phyloP scores from a whole-genome alignment of 257 asterid species.

The Przewalskia tangutica region DNA sequence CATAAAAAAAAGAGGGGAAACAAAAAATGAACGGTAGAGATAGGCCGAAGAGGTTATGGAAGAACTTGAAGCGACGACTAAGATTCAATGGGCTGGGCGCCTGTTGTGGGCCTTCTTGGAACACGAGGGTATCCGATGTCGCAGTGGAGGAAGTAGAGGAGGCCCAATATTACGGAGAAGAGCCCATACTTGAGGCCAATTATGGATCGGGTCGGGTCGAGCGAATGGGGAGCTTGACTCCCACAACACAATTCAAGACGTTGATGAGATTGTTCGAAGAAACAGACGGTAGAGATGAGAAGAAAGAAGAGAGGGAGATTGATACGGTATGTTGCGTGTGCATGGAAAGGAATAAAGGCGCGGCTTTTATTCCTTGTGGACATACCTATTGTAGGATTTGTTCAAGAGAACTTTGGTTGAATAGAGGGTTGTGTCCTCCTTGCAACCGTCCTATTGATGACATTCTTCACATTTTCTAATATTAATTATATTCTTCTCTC shows the following conservation, averaged over 20 bases:
- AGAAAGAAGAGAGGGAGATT: neutral
- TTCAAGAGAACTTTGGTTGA: slow-evolving; percentile 5
- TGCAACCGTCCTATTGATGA: slow-evolving; percentile 5
- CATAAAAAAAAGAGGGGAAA: neutral
- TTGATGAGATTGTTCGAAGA: slow-evolving; percentile 17
- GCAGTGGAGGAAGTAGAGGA: neutral
- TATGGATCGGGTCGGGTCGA: neutral
- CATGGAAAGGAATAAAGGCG: slow-evolving; percentile 14
- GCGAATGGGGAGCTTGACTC: neutral
- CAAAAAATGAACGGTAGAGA: neutral
- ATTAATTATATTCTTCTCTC: neutral
- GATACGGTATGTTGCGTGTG: slow-evolving; percentile 14
- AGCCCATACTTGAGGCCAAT: neutral
- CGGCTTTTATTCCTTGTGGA: slow-evolving; percentile 17
- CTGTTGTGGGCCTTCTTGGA: slow-evolving; percentile 14
- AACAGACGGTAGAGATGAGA: slow-evolving; percentile 1
- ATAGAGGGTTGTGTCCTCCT: slow-evolving; percentile 11
- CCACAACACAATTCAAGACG: neutral
- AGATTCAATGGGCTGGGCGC: neutral
- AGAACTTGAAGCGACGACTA: neutral
- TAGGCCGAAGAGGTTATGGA: neutral
- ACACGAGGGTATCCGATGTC: neutral
- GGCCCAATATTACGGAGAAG: neutral
- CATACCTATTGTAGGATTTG: slow-evolving; percentile 21
- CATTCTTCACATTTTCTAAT: slow-evolving; percentile 7